Base-by-base conservation (phyloP, 106 monocot species). In the Amphibolis antarctica region DNA sequence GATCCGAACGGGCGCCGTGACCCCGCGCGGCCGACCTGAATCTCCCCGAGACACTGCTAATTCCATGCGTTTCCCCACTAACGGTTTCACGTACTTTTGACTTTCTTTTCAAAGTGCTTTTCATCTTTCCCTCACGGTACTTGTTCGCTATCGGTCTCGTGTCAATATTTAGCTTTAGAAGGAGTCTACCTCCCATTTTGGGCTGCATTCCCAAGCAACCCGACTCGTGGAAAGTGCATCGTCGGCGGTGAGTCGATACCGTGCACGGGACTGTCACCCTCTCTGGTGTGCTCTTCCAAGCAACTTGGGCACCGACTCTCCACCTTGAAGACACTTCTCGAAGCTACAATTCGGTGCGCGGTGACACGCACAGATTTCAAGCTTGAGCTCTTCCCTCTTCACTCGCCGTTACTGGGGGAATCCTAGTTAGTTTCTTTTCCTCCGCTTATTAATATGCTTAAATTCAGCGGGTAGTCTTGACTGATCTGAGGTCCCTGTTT, bases 321-420 rank as follows among this genome's bases (percentile, higher is more conserved):
- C n/a, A n/a, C 59, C 15, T 59, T 60, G 59, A 69, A 46, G 62
- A 62, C 42, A 9, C 70, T 60, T 71, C 51, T 62, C 36, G 44
- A 71, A 15, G 52, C 61, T 71, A 71, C 22, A 71, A 71, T 71
- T 63, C 0, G 51, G 42, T 13, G 61, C 17, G n/a, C n/a, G n/a
- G n/a, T n/a, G 0, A 15, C 7, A 1, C 1, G 27, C 46, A 3
- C 48, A 2, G 28, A 0, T 60, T 69, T 69, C 13, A 63, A 62
- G 28, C 42, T 71, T 31, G 53, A 4, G 9, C 15, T n/a, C 3
- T 30, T 71, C 62, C 53, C 10, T 0, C 0, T 71, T 71, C 43
- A 46, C 75, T 75, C 62, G 49, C 24, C 66, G 67, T 80, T 80
- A 80, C 75, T 75, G 71, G 46, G 66, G 75, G 70, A 80, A 79